These are phyloP conservation scores for Westerdykella ornata DNA, from an alignment of 2,329 filamentous ascomycete genomes.

Conservation along the genomic window DNA sequence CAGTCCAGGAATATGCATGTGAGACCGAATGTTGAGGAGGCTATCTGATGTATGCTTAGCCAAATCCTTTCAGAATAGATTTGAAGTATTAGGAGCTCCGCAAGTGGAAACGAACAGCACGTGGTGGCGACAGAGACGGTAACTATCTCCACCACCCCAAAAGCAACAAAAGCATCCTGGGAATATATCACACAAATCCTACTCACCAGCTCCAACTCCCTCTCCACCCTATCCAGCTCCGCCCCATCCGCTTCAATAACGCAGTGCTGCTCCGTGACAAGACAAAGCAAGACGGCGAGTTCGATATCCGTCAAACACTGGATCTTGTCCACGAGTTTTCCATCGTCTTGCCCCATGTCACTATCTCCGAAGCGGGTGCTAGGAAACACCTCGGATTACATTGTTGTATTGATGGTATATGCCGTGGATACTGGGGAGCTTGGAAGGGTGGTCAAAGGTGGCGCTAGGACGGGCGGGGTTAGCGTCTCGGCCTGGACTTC, in stretches of 20 bases:
- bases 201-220: conserved; percentile 50
- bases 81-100: background rate
- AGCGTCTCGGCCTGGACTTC: too few relatives aligned
- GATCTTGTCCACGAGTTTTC: conserved; percentile 52
- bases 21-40: conserved; percentile 65
- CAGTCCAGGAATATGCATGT: conserved; percentile 66
- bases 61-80: background rate
- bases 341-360: conserved; percentile 19
- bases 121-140: too few relatives aligned
- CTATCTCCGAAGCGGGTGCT: background rate
- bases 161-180: background rate
- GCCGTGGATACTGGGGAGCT: too few relatives aligned
- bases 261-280: conserved; percentile 79
- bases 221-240: conserved; percentile 59
- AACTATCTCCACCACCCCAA: background rate
- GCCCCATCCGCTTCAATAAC: conserved; percentile 67
- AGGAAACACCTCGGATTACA: too few relatives aligned
- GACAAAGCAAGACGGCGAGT: conserved; percentile 73
- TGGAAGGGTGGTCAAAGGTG: too few relatives aligned
- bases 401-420: too few relatives aligned
- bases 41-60: conserved; percentile 47
- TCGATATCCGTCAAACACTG: conserved; percentile 80
- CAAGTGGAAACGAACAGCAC: too few relatives aligned
- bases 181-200: conserved; percentile 50
- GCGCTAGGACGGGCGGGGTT: too few relatives aligned